Evolutionary conservation across 805 yeast species (phyloP).

Genomic region (Cyberlindnera suaveolens): DNA sequence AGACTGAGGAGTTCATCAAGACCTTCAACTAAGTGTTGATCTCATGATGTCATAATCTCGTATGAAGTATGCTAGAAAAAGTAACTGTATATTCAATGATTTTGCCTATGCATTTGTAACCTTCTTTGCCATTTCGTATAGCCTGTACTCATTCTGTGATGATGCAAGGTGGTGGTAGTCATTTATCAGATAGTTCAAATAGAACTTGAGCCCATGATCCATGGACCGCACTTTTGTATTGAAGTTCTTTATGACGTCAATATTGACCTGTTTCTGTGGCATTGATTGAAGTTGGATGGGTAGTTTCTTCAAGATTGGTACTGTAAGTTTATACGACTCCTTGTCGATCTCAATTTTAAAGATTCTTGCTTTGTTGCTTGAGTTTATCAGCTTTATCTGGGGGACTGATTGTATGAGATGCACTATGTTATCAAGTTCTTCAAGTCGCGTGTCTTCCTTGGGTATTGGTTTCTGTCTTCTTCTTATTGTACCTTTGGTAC

Average conservation of each 20-base stretch:
- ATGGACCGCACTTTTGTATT: constrained; percentile 13
- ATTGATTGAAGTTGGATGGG: constrained; percentile 10
- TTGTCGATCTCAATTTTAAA: constrained; percentile 10
- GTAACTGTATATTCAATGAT: neutral
- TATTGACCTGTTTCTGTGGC: constrained; percentile 7
- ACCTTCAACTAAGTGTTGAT: constrained; percentile 25
- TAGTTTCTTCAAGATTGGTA: constrained; percentile 13
- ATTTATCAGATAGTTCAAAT: constrained; percentile 17
- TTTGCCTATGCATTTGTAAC: neutral
- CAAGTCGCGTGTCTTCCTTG: constrained; percentile 7
- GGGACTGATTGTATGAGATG: constrained; percentile 7
- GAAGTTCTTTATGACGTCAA: constrained; percentile 19
- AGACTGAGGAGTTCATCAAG: constrained; percentile 53
- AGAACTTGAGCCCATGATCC: constrained; percentile 14
- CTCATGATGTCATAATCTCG: neutral
- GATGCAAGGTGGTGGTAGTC: constrained; percentile 13
- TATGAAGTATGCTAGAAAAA: too few species aligned
- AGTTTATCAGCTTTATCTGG: constrained; percentile 15
- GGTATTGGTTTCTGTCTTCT: neutral
- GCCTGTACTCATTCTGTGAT: constrained; percentile 12
- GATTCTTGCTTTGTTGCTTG: constrained; percentile 14
- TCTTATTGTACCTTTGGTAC: too few species aligned
- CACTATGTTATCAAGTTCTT: constrained; percentile 12
- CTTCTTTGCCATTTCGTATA: constrained; percentile 13
- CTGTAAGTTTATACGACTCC: constrained; percentile 13